Base-by-base conservation (phyloP, 768 basidiomycete genomes). In the Amanita pallidorosea region DNA sequence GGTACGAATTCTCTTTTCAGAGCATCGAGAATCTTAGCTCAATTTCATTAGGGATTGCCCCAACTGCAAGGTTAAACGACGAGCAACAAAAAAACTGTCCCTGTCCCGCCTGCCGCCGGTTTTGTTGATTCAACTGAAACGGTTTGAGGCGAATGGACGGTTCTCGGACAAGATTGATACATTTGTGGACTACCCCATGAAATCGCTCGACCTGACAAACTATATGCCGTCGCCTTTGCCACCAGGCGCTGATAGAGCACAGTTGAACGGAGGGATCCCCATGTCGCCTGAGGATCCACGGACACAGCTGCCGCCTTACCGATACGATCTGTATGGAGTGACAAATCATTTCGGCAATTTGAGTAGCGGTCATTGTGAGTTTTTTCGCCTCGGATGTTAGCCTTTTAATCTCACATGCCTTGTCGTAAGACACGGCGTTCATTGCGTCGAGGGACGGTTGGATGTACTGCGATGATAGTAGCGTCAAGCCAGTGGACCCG, bases 111-210 rank as follows among this genome's bases (percentile, higher is more conserved):
- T 98, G 9, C 95, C 95, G 0, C 94, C 95, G 0, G 82, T 99
- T 35, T 75, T 99, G 13, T 71, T 96, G 56, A 89, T 96, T 56
- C 90, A 94, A 59, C 74, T 96, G 36, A 96, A 96, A 62, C 81
- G 93, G 38, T 96, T 96, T 70, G 88, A 88, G 47, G 81, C 83
- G 57, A 87, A 90, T 56, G 92, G 92, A 1, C 82, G 81, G 2
- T 96, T 95, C 66, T 93, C 89, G 33, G 93, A 97, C 70, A 97
- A 97, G 70, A 81, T 98, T 48, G 94, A 98, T 65, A 96, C 94
- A 1, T 79, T 83, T 55, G 88, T 98, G 37, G 89, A 96, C 55
- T 99, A 89, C 67, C 95, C 95, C 5, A 65, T 77, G 56, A 80
- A 71, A 55, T 57, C 59, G 17, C 60, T 83, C 44, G 81, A 83